phyloP scores from a whole-genome alignment of 352 stramenopile genomes.

The Phytophthora pinifolia region DNA sequence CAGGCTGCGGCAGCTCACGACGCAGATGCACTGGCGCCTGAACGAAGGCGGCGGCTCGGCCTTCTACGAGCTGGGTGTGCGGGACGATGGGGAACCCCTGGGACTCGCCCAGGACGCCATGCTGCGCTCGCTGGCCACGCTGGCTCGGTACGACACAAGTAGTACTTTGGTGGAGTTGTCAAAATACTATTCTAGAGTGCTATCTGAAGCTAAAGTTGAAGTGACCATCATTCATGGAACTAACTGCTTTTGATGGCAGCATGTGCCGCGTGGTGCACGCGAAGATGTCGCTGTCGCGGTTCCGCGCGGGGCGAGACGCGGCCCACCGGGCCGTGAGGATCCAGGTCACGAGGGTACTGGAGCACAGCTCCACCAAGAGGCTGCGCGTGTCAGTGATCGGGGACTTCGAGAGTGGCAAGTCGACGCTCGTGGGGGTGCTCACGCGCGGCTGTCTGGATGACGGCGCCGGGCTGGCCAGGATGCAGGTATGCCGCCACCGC shows the following conservation, averaged over 20 bases:
- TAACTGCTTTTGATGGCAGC: slow-evolving; percentile 23
- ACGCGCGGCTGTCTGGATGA: slow-evolving; percentile 85
- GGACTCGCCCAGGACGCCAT: slow-evolving; percentile 72
- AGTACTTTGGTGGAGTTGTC: neutral
- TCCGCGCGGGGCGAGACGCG: slow-evolving; percentile 43
- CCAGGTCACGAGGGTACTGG: slow-evolving; percentile 47
- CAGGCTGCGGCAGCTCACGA: slow-evolving; percentile 84
- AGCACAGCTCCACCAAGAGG: slow-evolving; percentile 58
- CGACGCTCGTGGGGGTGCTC: slow-evolving; percentile 88
- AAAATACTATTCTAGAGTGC: slow-evolving; percentile 1
- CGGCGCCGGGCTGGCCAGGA: slow-evolving; percentile 78
- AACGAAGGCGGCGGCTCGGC: slow-evolving; percentile 85
- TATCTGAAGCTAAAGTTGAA: slow-evolving; percentile 19
- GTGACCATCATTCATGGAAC: slow-evolving; percentile 14
- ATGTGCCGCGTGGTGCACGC: slow-evolving; percentile 80
- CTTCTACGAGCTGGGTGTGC: slow-evolving; percentile 88
- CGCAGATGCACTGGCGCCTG: slow-evolving; percentile 90
- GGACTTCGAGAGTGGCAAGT: slow-evolving; percentile 88
- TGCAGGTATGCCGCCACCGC: slow-evolving; percentile 89
- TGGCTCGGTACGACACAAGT: slow-evolving; percentile 36
- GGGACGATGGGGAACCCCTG: slow-evolving; percentile 77
- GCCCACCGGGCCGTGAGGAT: slow-evolving; percentile 47
- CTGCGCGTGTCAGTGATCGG: slow-evolving; percentile 86
- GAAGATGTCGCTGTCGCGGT: slow-evolving; percentile 62
- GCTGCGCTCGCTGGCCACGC: slow-evolving; percentile 65